phyloP scores from a whole-genome alignment of 345 rosid genomes.

The Gossypium rotundifolium region DNA sequence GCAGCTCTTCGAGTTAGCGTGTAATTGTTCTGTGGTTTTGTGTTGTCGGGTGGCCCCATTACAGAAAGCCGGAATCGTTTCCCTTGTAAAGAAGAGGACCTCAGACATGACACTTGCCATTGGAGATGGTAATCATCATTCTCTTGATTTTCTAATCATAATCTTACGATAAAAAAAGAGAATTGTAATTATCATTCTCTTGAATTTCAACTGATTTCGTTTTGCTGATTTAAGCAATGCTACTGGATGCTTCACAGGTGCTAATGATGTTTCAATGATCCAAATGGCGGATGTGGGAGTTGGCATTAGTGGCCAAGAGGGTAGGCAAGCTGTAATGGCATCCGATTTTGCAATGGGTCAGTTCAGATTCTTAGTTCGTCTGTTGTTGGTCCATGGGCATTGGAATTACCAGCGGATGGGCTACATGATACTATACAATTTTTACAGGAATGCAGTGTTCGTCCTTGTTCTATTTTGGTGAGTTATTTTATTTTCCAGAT shows the following conservation, averaged over 20 bases:
- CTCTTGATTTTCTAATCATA: constrained; percentile 9
- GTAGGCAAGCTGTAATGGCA: constrained; percentile 99
- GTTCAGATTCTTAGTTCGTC: constrained; percentile 89
- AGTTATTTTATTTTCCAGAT: background rate
- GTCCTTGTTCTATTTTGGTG: constrained; percentile 45
- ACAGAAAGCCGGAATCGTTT: constrained; percentile 97
- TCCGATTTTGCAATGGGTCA: constrained; percentile 99
- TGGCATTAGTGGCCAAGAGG: constrained; percentile 97
- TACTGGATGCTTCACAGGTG: constrained; percentile 47
- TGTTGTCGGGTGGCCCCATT: constrained; percentile 99
- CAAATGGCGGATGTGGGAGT: constrained; percentile 99
- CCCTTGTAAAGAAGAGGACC: constrained; percentile 81
- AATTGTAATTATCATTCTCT: no score
- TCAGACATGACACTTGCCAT: constrained; percentile 94
- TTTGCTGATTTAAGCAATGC: background rate
- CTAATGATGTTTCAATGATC: constrained; percentile 99
- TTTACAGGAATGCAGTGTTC: constrained; percentile 93
- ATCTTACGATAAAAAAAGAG: background rate
- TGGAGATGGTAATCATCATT: constrained; percentile 71
- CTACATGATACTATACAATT: constrained; percentile 94
- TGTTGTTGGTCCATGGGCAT: constrained; percentile 91
- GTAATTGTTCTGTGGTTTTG: constrained; percentile 75
- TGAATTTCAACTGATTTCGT: background rate
- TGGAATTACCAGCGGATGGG: constrained; percentile 99
- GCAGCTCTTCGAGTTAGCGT: constrained; percentile 82